These are phyloP conservation scores for Trypanosoma theileri DNA, from an alignment of 208 protist genomes.

Conservation along the genomic window DNA sequence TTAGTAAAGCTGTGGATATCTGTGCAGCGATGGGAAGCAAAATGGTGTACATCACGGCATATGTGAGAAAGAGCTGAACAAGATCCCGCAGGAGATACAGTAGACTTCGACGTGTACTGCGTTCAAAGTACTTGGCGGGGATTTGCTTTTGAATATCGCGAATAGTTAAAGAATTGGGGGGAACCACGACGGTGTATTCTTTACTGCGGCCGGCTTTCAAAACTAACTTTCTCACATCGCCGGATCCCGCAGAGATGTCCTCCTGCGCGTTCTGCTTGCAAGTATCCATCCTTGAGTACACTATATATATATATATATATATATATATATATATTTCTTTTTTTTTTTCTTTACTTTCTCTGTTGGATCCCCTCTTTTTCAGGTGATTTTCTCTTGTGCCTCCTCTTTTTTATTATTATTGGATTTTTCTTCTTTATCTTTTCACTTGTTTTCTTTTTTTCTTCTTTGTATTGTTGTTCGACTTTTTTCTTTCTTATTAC, in stretches of 20 bases:
- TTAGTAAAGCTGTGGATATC: too few species aligned
- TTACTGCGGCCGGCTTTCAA: conserved; percentile 59
- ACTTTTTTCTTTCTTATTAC: not conserved
- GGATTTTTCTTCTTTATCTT: not conserved
- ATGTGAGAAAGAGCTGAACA: conserved; percentile 50
- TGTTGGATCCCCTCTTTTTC: too few species aligned
- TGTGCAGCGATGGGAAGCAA: conserved; percentile 30
- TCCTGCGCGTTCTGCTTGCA: not conserved
- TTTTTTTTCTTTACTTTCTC: too few species aligned
- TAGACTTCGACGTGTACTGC: conserved; percentile 39
- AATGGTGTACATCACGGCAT: conserved; percentile 53
- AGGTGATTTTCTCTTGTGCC: too few species aligned
- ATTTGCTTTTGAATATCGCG: conserved; percentile 79
- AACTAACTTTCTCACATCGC: conserved; percentile 43
- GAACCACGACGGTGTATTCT: conserved; percentile 67
- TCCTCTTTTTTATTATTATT: too few species aligned
- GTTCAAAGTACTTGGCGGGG: conserved; percentile 74
- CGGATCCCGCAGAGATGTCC: not conserved
- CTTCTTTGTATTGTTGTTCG: not conserved
- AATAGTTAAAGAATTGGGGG: conserved; percentile 59
- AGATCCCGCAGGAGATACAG: conserved; percentile 67
- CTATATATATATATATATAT: too few species aligned
- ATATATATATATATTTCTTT: too few species aligned
- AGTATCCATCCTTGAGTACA: not conserved
- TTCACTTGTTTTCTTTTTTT: conserved; percentile 5